These are phyloP conservation scores for Perkinsus chesapeaki DNA, from an alignment of 169 alveolate species.

Conservation along the genomic window DNA sequence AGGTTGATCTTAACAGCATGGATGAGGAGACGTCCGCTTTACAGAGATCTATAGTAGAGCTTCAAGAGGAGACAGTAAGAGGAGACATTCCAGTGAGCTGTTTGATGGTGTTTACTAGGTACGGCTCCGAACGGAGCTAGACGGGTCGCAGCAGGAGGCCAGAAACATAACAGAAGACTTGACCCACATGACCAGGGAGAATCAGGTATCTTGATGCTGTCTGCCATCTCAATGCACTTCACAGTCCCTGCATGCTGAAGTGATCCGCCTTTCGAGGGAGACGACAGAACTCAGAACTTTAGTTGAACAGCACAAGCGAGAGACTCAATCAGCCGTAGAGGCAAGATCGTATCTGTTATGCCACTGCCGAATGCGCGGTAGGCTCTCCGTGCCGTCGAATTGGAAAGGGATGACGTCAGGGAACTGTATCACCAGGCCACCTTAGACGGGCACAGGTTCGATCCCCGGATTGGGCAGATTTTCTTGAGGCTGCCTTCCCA, in stretches of 20 bases:
- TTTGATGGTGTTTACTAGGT: neutral
- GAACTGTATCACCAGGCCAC: neutral
- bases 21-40: neutral
- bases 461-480: neutral
- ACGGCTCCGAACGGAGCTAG: neutral
- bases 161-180: neutral
- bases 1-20: neutral
- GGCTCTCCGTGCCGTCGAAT: neutral
- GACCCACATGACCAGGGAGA: neutral
- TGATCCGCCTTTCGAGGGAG: neutral
- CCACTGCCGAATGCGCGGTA: neutral
- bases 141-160: conserved; percentile 1
- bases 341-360: neutral
- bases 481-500: neutral
- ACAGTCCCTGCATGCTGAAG: neutral
- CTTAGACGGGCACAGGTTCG: neutral
- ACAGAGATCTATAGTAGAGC: neutral
- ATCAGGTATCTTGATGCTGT: neutral
- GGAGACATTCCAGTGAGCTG: neutral
- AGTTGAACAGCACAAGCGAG: neutral
- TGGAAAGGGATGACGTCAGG: neutral
- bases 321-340: neutral
- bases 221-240: neutral
- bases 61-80: neutral
- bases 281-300: neutral